A percentile compares a stretch with the other conserved stretches of the same genome.
phyloP scores from a whole-genome alignment of 371 early-diverging fungal species.

The Entomophthora muscae region DNA sequence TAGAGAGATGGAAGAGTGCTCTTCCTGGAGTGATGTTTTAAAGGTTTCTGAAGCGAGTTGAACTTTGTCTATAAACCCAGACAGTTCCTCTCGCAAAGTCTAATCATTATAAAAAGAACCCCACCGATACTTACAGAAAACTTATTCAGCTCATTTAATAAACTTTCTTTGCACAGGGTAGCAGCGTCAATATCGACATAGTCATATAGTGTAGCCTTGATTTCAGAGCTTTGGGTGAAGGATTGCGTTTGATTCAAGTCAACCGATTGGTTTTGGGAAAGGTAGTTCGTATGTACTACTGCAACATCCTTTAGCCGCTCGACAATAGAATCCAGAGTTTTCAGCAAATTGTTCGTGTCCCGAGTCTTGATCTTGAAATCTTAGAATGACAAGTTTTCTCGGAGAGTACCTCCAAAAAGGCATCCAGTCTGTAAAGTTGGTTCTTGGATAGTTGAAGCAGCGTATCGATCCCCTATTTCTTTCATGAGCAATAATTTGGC shows the following conservation, averaged over 20 bases:
- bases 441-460: neutral
- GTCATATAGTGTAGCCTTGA: slow-evolving; percentile 10
- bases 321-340: neutral
- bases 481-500: too few species aligned
- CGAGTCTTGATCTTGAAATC: neutral
- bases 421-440: neutral
- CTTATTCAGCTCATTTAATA: neutral
- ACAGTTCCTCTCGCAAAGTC: neutral
- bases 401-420: neutral
- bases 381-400: neutral
- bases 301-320: neutral
- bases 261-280: neutral
- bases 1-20: slow-evolving; percentile 13
- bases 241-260: neutral
- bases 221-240: neutral
- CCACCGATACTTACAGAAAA: neutral
- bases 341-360: neutral
- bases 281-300: neutral
- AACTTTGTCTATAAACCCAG: neutral
- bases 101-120: neutral
- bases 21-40: neutral
- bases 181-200: slow-evolving; percentile 8
- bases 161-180: neutral
- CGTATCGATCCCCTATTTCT: neutral
- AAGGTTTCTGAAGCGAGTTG: neutral